A percentile compares a stretch with the other conserved stretches of the same genome.
Evolutionary conservation across 2,329 filamentous ascomycete species (phyloP).

Genomic region (Colletotrichum tabaci): DNA sequence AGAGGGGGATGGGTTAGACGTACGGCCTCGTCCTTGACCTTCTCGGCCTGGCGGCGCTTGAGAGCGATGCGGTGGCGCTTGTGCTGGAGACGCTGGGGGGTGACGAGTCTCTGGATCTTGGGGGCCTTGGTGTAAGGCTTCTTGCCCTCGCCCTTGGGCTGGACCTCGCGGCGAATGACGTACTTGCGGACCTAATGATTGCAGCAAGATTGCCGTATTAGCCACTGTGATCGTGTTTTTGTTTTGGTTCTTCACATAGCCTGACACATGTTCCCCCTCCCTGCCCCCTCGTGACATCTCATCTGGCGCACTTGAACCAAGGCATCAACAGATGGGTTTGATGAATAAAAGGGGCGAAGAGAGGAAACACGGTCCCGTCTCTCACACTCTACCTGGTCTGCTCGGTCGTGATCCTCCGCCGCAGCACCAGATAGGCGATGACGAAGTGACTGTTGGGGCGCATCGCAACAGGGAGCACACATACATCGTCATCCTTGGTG

Average conservation of each 20-base stretch:
- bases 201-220: constrained; percentile 50
- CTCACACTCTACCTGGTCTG: constrained; percentile 74
- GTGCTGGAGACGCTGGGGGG: constrained; percentile 99
- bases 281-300: not conserved
- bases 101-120: constrained; percentile 99
- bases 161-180: constrained; percentile 98
- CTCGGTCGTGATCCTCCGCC: constrained; percentile 52
- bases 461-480: constrained; percentile 65
- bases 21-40: constrained; percentile 99
- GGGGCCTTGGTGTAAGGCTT: constrained; percentile 99
- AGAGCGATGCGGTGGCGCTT: constrained; percentile 98
- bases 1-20: constrained; percentile 55
- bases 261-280: constrained; percentile 26
- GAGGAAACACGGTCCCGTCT: constrained; percentile 49
- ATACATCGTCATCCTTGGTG: constrained; percentile 99
- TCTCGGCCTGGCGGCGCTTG: constrained; percentile 98
- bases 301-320: constrained; percentile 34
- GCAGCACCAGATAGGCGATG: constrained; percentile 79
- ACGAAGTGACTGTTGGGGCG: constrained; percentile 66
- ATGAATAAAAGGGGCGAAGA: constrained; percentile 26
- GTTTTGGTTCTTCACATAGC: constrained; percentile 30
- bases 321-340: constrained; percentile 42
- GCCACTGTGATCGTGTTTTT: constrained; percentile 45
- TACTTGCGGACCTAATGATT: constrained; percentile 92
- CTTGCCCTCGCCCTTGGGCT: constrained; percentile 98